Conservation (phyloP, 2,329 filamentous ascomycete genomes). For the Colletotrichum noveboracense region DNA sequence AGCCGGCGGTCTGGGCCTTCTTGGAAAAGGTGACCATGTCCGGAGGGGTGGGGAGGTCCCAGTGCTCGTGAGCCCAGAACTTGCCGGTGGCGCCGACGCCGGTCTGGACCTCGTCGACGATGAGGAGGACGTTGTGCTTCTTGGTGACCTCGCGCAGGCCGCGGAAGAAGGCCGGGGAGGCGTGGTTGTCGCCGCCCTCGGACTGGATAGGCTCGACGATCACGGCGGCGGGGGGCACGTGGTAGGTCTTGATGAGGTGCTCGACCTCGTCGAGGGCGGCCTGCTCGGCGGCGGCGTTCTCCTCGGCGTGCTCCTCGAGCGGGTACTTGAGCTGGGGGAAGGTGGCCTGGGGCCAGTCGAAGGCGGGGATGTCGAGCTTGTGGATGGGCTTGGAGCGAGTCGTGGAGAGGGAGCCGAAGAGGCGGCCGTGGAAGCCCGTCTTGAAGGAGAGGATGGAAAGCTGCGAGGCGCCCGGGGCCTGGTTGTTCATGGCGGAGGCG, state of each 20-base stretch:
- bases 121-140: constrained; percentile 80
- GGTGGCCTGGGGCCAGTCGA: constrained; percentile 91
- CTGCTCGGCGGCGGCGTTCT: constrained; percentile 83
- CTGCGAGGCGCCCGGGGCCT: constrained; percentile 74
- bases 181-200: constrained; percentile 95
- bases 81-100: constrained; percentile 91
- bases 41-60: constrained; percentile 78
- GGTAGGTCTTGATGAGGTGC: constrained; percentile 78
- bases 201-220: constrained; percentile 92
- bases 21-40: constrained; percentile 97
- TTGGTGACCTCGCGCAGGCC: constrained; percentile 80
- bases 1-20: constrained; percentile 93
- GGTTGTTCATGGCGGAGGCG: constrained; percentile 78
- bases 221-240: constrained; percentile 79
- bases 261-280: constrained; percentile 85
- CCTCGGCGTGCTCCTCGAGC: constrained; percentile 76
- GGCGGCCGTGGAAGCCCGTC: constrained; percentile 86
- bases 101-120: constrained; percentile 94
- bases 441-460: constrained; percentile 90
- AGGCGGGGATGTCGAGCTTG: constrained; percentile 93
- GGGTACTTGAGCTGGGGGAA: constrained; percentile 90
- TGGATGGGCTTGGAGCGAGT: constrained; percentile 93
- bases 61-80: constrained; percentile 98
- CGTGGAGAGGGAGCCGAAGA: constrained; percentile 86
- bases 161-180: constrained; percentile 84